Percentiles rank a stretch among this genome's conserved stretches.
Evolutionary conservation across 768 basidiomycete genomes (phyloP).

Genomic region (Pisolithus albus): DNA sequence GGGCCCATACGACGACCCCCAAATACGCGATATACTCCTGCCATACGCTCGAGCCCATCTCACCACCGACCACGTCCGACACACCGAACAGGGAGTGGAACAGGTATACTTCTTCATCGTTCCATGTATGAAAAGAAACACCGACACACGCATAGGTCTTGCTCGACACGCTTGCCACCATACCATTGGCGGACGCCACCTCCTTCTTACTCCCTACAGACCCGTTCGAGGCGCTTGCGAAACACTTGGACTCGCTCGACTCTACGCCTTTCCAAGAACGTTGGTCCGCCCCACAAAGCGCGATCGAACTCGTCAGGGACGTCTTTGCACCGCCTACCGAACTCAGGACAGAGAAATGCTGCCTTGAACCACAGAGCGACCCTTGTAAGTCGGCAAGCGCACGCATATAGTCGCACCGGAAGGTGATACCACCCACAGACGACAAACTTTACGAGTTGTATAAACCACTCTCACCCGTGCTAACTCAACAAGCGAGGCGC

Average conservation of each 20-base stretch:
- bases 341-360: too few relatives aligned
- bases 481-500: constrained; percentile 41
- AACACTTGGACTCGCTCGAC: too few relatives aligned
- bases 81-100: constrained; percentile 43
- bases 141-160: constrained; percentile 30
- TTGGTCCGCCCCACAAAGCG: too few relatives aligned
- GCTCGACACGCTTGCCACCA: constrained; percentile 31
- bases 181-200: constrained; percentile 45
- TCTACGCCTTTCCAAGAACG: too few relatives aligned
- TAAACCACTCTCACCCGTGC: constrained; percentile 11
- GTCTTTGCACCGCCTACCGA: too few relatives aligned
- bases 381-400: too few relatives aligned
- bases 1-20: constrained; percentile 13
- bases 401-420: too few relatives aligned
- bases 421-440: not conserved
- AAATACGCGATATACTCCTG: constrained; percentile 49
- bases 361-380: too few relatives aligned
- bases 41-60: constrained; percentile 49
- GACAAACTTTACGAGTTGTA: not conserved
- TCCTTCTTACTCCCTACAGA: constrained; percentile 49
- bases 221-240: constrained; percentile 36
- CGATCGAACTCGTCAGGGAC: too few relatives aligned
- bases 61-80: constrained; percentile 47
- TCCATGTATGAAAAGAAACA: constrained; percentile 3
- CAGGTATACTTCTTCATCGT: constrained; percentile 29